These are phyloP conservation scores for Sedum album DNA, from an alignment of 164 flowering plant genomes.

Conservation along the genomic window DNA sequence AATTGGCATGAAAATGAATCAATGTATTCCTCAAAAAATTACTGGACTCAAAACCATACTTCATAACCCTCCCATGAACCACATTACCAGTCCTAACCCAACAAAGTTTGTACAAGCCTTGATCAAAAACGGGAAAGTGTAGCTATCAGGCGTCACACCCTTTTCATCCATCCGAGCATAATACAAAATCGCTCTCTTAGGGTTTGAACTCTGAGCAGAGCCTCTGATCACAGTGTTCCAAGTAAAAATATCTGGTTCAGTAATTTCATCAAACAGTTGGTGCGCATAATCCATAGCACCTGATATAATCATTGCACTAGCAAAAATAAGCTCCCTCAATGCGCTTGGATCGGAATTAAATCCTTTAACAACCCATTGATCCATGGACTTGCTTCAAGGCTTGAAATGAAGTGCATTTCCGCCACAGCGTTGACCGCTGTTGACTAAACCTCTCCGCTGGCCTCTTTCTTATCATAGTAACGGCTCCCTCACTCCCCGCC, in stretches of 20 bases:
- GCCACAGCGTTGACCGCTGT: too few species aligned
- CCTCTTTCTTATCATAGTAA: too few species aligned
- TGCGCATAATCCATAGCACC: slow-evolving; percentile 49
- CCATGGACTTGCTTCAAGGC: too few species aligned
- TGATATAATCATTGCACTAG: slow-evolving; percentile 25
- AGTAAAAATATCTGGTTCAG: slow-evolving; percentile 57
- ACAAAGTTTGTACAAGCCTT: slow-evolving; percentile 60
- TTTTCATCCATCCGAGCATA: too few species aligned
- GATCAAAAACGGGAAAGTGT: slow-evolving; percentile 62
- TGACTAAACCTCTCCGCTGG: too few species aligned
- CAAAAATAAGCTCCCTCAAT: too few species aligned
- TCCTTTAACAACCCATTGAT: too few species aligned
- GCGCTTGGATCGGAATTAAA: too few species aligned
- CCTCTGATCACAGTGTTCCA: slow-evolving; percentile 76
- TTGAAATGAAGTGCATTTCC: too few species aligned
- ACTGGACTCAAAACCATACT: slow-evolving; percentile 43
- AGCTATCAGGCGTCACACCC: slow-evolving; percentile 46
- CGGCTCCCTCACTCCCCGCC: too few species aligned
- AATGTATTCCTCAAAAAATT: slow-evolving; percentile 55
- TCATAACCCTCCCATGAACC: slow-evolving; percentile 49
- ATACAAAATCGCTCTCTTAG: slow-evolving; percentile 35
- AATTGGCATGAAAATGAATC: slow-evolving; percentile 58
- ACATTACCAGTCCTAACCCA: slow-evolving; percentile 42
- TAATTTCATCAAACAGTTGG: slow-evolving; percentile 46
- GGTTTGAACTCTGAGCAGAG: slow-evolving; percentile 46